These are phyloP conservation scores for Schoenoplectus tabernaemontani DNA, from an alignment of 202 grass and related monocot species.

Conservation along the genomic window DNA sequence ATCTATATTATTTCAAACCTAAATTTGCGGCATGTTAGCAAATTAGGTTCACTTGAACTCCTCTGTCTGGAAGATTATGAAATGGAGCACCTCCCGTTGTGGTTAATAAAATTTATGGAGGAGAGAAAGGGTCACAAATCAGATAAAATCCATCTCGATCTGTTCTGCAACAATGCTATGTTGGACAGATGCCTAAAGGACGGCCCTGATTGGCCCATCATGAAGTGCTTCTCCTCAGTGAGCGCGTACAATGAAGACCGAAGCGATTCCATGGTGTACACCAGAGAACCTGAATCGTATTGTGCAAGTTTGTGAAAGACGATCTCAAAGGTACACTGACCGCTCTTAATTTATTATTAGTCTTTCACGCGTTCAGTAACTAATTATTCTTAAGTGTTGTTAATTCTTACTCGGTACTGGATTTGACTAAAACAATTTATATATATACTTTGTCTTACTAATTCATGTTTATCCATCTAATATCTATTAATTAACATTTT, in stretches of 20 bases:
- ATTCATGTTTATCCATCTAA: too few relatives aligned
- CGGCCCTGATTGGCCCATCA: not conserved
- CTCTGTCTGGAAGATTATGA: not conserved
- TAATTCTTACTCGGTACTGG: not conserved
- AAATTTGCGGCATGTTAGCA: not conserved
- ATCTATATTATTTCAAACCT: not conserved
- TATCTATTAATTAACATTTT: too few relatives aligned
- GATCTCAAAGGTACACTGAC: not conserved
- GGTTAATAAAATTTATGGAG: not conserved
- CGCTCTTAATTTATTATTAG: not conserved
- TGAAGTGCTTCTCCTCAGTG: not conserved
- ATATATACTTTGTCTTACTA: too few relatives aligned
- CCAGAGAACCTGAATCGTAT: not conserved
- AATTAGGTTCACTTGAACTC: not conserved
- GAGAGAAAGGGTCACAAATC: not conserved
- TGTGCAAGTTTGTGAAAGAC: not conserved
- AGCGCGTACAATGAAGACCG: not conserved
- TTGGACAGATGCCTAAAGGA: not conserved
- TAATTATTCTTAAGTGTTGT: not conserved
- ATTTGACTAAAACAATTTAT: too few relatives aligned
- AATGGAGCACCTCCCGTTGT: not conserved
- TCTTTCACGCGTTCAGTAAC: too few relatives aligned
- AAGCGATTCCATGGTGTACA: not conserved
- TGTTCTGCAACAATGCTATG: not conserved
- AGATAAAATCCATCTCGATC: not conserved